Evolutionary conservation across 805 yeast genomes (phyloP).

Genomic region (Teunomyces stri): DNA sequence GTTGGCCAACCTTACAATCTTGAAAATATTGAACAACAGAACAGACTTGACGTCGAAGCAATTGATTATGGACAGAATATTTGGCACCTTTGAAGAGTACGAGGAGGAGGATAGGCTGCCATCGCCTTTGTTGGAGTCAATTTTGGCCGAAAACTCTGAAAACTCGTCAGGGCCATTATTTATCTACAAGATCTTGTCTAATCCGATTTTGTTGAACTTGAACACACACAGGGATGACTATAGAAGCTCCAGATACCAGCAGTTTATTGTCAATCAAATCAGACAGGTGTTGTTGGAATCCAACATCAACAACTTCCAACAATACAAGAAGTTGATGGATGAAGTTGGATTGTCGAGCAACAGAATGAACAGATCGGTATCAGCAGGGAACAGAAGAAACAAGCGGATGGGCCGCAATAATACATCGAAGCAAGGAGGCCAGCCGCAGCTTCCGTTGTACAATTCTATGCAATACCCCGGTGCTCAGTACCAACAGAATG

Average conservation of each 20-base stretch:
- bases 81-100: conserved; percentile 46
- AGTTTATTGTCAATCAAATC: conserved; percentile 58
- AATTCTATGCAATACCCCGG: conserved; percentile 2
- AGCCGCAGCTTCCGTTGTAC: not conserved
- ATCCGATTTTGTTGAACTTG: conserved; percentile 52
- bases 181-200: conserved; percentile 72
- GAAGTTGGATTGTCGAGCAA: conserved; percentile 72
- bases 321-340: conserved; percentile 82
- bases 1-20: conserved; percentile 76
- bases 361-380: conserved; percentile 27
- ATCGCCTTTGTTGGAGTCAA: conserved; percentile 50
- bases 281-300: conserved; percentile 60
- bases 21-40: conserved; percentile 73
- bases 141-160: conserved; percentile 64
- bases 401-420: conserved; percentile 15
- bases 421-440: not conserved
- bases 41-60: conserved; percentile 62
- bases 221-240: conserved; percentile 13
- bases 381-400: conserved; percentile 22
- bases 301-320: conserved; percentile 57
- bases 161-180: conserved; percentile 54
- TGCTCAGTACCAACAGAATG: not conserved
- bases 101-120: conserved; percentile 28
- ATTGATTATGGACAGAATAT: conserved; percentile 60
- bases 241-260: conserved; percentile 39